Conservation (phyloP, 805 yeast genomes). For the Teunomyces kruisii region DNA sequence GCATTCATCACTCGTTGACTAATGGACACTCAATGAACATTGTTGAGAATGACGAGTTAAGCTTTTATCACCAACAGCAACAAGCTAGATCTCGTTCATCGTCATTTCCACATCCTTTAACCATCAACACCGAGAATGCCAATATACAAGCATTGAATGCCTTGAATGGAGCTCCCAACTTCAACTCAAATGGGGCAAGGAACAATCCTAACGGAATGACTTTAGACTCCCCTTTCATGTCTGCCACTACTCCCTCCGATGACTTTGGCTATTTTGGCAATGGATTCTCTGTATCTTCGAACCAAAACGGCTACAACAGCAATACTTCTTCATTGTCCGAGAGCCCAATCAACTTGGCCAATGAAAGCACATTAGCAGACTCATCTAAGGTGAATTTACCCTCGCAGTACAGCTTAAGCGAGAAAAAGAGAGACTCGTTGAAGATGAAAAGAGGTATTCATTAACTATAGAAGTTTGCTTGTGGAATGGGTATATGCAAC, state of each 20-base stretch:
- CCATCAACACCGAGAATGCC: constrained; percentile 38
- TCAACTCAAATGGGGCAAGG: not conserved
- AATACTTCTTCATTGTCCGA: constrained; percentile 9
- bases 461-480: constrained; percentile 11
- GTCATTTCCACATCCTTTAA: constrained; percentile 33
- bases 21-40: constrained; percentile 6
- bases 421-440: constrained; percentile 45
- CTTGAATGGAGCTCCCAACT: constrained; percentile 16
- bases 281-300: constrained; percentile 10
- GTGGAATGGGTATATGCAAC: not conserved
- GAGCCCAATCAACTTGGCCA: constrained; percentile 14
- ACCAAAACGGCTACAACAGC: constrained; percentile 7
- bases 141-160: constrained; percentile 25
- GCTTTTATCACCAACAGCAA: constrained; percentile 15
- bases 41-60: constrained; percentile 33
- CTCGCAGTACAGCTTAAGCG: constrained; percentile 36
- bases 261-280: constrained; percentile 33
- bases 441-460: constrained; percentile 46
- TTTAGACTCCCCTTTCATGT: constrained; percentile 43
- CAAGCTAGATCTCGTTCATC: constrained; percentile 22
- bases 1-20: constrained; percentile 8
- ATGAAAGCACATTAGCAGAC: constrained; percentile 10
- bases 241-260: constrained; percentile 37
- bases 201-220: constrained; percentile 12
- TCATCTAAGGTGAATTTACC: constrained; percentile 26